Percentiles rank a stretch among this genome's conserved stretches.
Evolutionary conservation across 2,329 filamentous ascomycete genomes (phyloP).

Genomic region (Neopestalotiopsis clavispora): DNA sequence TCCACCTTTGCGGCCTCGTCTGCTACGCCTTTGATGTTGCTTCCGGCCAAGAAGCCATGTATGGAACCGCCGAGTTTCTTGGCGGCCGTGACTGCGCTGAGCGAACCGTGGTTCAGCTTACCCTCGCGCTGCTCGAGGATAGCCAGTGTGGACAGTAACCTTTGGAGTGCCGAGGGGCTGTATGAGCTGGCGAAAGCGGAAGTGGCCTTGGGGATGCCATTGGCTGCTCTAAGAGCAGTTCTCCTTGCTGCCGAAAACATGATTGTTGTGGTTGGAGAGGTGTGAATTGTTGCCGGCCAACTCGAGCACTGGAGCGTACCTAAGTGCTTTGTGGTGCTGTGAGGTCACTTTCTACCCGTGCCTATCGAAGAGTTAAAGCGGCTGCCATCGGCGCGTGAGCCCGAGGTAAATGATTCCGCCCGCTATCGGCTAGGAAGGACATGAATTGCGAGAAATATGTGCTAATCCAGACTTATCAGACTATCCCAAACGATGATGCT

Average conservation of each 20-base stretch:
- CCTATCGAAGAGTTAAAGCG: background rate
- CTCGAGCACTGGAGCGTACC: constrained; percentile 5
- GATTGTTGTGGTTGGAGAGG: constrained; percentile 17
- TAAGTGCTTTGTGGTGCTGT: background rate
- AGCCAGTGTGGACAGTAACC: constrained; percentile 85
- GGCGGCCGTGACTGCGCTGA: constrained; percentile 85
- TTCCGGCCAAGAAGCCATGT: constrained; percentile 86
- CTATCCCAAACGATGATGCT: background rate
- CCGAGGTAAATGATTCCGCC: constrained; percentile 15
- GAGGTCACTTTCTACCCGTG: background rate
- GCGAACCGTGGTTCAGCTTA: constrained; percentile 79
- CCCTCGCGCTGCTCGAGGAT: constrained; percentile 93
- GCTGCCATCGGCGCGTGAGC: constrained; percentile 14
- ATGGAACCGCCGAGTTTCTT: constrained; percentile 84
- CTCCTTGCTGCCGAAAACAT: constrained; percentile 36
- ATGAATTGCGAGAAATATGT: background rate
- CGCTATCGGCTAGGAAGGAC: constrained; percentile 11
- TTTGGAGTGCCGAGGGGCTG: constrained; percentile 61
- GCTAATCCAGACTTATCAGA: background rate
- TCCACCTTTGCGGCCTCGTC: constrained; percentile 87
- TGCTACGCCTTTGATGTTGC: constrained; percentile 75
- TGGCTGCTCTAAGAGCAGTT: constrained; percentile 30
- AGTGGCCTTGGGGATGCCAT: constrained; percentile 28
- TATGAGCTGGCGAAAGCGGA: constrained; percentile 35
- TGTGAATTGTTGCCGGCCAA: constrained; percentile 5